Base-by-base conservation (phyloP, 2,329 filamentous ascomycete genomes). In the Aspergillus felis region DNA sequence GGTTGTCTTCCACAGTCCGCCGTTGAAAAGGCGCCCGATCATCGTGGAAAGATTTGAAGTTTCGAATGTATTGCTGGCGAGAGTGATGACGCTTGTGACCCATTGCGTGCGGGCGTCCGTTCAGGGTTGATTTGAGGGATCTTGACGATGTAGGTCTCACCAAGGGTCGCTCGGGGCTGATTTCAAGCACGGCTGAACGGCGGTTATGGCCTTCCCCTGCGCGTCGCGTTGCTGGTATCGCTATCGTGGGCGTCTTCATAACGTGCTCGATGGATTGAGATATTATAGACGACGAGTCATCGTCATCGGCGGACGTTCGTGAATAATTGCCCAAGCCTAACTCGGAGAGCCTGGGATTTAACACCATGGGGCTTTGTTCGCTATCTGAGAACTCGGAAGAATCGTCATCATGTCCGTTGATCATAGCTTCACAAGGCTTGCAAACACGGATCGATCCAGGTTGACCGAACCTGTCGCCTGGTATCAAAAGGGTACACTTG, bases 71-170 rank as follows among this genome's bases (percentile, higher is more conserved):
- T 59, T 92, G 92, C 70, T 95, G 90, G 61, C 91, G 91, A 22
- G 93, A 96, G 70, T 91, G 89, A 68, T 95, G 90, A 17, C 92
- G 85, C 70, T 90, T 91, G 71, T 97, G 93, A 7, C 87, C 82
- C 79, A 90, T 82, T 1, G 92, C 94, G 62, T 91, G 86, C 14
- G 91, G 88, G 41, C 92, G 85, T 12, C 82, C 84, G 72, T 69
- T 79, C 20, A 89, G 79, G 7, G 88, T 79, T 0, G 92, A 91
- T 64, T 89, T 92, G 24, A 97, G 76, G 8, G 94, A 97, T 54
- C 92, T 86, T 3, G 93, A 96, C 1, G 94, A 99, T 59, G 89
- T 90, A n/a, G 94, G 93, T n/a, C 94, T 84, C 61, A 89, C 89
- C 28, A 97, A 80, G 4, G 78, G 79, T 55, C 91, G 88, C 32